phyloP scores from a whole-genome alignment of 495 filamentous ascomycete species.

The Penicilliopsis zonata region DNA sequence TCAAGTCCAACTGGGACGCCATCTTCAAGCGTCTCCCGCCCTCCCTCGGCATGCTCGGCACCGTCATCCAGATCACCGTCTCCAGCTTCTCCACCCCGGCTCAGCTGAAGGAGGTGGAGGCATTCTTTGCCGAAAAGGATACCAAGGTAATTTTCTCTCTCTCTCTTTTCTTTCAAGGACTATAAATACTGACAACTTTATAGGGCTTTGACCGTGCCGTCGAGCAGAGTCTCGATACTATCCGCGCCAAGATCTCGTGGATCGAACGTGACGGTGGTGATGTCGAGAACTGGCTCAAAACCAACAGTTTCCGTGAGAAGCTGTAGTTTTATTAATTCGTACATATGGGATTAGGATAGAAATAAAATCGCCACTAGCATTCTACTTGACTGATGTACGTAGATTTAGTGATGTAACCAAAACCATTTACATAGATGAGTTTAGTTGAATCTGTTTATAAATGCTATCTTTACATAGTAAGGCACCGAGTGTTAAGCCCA shows the following conservation, averaged over 20 bases:
- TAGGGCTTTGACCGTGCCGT: conserved; percentile 47
- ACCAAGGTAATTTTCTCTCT: conserved; percentile 48
- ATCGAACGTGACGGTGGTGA: conserved; percentile 48
- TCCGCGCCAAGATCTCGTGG: conserved; percentile 50
- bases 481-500: conserved; percentile 15
- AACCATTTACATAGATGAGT: no score
- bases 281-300: conserved; percentile 47
- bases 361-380: not conserved
- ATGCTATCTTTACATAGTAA: no score
- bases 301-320: conserved; percentile 40
- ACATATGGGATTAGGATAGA: not conserved
- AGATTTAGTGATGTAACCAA: no score
- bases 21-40: conserved; percentile 69
- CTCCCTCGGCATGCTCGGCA: conserved; percentile 70
- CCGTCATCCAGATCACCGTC: conserved; percentile 73
- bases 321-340: conserved; percentile 13
- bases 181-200: conserved; percentile 1
- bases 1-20: conserved; percentile 76
- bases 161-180: conserved; percentile 3
- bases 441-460: no score
- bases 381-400: not conserved
- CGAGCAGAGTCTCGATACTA: conserved; percentile 48
- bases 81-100: conserved; percentile 66
- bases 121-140: conserved; percentile 69
- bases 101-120: conserved; percentile 61